Evolutionary conservation across 176 grass and related monocot genomes (phyloP).

Genomic region (Poa pratensis): DNA sequence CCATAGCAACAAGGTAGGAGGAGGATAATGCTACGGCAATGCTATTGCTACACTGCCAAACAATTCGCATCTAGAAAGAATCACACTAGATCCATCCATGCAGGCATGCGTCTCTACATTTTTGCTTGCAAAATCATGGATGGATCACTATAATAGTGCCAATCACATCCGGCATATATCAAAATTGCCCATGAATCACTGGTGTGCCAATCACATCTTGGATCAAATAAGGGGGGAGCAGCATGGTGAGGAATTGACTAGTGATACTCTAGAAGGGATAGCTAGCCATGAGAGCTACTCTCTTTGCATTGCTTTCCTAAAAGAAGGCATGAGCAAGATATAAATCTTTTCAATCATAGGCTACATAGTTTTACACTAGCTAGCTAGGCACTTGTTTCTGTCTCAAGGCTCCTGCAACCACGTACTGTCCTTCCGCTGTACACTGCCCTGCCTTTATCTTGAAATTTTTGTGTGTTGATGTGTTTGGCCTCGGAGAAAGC

Average conservation of each 20-base stretch:
- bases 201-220: constrained; percentile 41
- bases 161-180: constrained; percentile 39
- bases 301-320: constrained; percentile 44
- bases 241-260: constrained; percentile 58
- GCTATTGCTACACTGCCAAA: constrained; percentile 17
- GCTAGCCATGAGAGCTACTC: constrained; percentile 63
- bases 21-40: constrained; percentile 36
- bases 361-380: constrained; percentile 43
- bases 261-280: constrained; percentile 49
- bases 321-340: constrained; percentile 40
- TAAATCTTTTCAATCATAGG: constrained; percentile 55
- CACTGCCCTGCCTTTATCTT: constrained; percentile 56
- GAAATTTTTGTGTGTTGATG: constrained; percentile 31
- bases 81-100: neutral
- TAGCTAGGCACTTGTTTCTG: constrained; percentile 62
- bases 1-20: constrained; percentile 37
- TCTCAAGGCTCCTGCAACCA: constrained; percentile 51
- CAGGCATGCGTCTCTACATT: neutral
- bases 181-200: constrained; percentile 31
- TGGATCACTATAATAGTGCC: neutral
- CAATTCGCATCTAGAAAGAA: constrained; percentile 26
- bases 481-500: constrained; percentile 55
- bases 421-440: constrained; percentile 25
- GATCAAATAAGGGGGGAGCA: constrained; percentile 48
- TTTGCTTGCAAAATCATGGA: neutral